Conservation (phyloP, 768 basidiomycete species). For the Termitomyces sp. region DNA sequence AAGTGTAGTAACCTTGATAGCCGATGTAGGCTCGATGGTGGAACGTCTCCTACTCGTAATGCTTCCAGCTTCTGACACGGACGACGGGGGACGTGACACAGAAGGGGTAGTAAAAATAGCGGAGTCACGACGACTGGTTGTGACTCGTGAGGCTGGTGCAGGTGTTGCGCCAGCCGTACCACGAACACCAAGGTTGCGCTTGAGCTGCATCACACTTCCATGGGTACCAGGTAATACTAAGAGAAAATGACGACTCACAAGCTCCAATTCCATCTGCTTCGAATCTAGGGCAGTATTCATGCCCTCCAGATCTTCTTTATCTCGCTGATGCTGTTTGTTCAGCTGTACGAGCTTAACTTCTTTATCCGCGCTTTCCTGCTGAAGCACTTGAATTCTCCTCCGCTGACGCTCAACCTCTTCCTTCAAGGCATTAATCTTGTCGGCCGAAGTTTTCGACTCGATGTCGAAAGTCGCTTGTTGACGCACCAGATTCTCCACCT, state of each 20-base stretch:
- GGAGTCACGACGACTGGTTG: conserved; percentile 50
- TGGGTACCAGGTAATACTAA: not conserved
- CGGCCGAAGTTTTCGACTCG: conserved; percentile 43
- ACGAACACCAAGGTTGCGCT: conserved; percentile 57
- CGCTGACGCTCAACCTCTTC: conserved; percentile 60
- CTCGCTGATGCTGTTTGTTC: conserved; percentile 64
- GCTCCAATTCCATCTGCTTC: conserved; percentile 91
- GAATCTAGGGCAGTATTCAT: conserved; percentile 90
- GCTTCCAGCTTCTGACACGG: conserved; percentile 48
- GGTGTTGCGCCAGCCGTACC: conserved; percentile 57
- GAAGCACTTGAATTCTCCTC: conserved; percentile 62
- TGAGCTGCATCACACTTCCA: conserved; percentile 42
- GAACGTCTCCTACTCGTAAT: conserved; percentile 33
- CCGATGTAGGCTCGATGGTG: conserved; percentile 27
- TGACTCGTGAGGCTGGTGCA: conserved; percentile 38
- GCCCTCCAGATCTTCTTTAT: conserved; percentile 78
- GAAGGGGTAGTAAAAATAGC: conserved; percentile 54
- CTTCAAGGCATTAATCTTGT: conserved; percentile 46
- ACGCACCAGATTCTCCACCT: conserved; percentile 47
- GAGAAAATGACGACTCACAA: conserved; percentile 48
- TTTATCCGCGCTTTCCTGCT: conserved; percentile 81
- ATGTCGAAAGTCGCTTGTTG: conserved; percentile 57
- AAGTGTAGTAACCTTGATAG: conserved; percentile 38
- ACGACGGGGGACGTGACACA: conserved; percentile 52
- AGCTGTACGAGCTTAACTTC: conserved; percentile 78